Conservation (phyloP, 345 rosid genomes). For the Ceriops tagal region DNA sequence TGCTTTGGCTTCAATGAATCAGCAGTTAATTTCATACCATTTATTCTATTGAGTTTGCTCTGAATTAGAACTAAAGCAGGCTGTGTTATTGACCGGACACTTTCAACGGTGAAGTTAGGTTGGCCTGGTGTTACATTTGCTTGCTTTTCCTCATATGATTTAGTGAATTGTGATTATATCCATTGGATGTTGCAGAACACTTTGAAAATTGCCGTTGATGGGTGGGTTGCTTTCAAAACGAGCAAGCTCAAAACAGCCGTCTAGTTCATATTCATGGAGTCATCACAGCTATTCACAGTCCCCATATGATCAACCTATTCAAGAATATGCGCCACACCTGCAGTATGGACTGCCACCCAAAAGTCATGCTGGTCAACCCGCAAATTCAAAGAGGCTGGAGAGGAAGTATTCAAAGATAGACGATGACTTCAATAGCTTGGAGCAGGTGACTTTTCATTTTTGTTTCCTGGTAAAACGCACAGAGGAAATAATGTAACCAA, state of each 20-base stretch:
- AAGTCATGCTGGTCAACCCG: constrained; percentile 32
- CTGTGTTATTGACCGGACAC: neutral
- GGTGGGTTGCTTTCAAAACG: constrained; percentile 55
- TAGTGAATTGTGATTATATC: constrained; percentile 10
- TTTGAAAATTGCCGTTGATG: constrained; percentile 34
- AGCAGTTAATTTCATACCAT: neutral
- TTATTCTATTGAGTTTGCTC: neutral
- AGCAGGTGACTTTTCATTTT: constrained; percentile 40
- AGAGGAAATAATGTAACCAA: neutral
- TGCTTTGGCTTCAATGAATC: neutral
- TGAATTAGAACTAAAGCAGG: neutral
- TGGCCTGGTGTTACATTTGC: neutral
- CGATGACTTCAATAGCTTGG: constrained; percentile 58
- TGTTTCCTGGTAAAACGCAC: neutral
- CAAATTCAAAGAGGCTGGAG: constrained; percentile 44
- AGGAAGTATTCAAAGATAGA: constrained; percentile 66
- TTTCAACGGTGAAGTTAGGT: neutral
- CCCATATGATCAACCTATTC: constrained; percentile 40
- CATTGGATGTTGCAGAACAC: constrained; percentile 23
- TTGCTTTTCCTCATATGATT: neutral
- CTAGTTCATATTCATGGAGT: constrained; percentile 44
- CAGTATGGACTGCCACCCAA: constrained; percentile 38
- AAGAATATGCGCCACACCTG: constrained; percentile 35
- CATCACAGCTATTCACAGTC: constrained; percentile 36
- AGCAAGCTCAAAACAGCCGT: constrained; percentile 20